A percentile compares a stretch with the other conserved stretches of the same genome.
These are phyloP conservation scores for Strobilomyces echinocephalus DNA, from an alignment of 768 basidiomycete genomes.

Conservation along the genomic window DNA sequence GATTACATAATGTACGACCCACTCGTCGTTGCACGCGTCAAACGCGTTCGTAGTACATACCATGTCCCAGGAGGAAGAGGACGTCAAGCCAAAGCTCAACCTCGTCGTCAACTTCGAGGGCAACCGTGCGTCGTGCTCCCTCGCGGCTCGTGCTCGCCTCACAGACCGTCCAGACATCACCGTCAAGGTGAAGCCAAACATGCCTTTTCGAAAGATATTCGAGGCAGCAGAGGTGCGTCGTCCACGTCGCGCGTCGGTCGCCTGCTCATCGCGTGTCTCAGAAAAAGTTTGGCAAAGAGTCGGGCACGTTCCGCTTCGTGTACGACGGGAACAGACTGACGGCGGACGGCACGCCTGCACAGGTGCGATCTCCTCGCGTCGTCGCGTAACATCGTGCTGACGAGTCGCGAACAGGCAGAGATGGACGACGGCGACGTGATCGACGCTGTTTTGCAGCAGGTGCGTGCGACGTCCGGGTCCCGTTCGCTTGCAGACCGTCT, in stretches of 20 bases:
- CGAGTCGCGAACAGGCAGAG: conserved; percentile 32
- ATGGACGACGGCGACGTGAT: conserved; percentile 65
- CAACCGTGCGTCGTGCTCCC: conserved; percentile 35
- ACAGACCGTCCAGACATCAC: conserved; percentile 44
- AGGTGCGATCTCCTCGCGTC: conserved; percentile 34
- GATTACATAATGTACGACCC: conserved; percentile 20
- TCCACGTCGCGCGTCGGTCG: no score
- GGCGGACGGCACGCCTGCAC: conserved; percentile 48
- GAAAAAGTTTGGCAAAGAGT: conserved; percentile 56
- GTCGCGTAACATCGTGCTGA: background rate
- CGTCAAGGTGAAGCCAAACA: conserved; percentile 62
- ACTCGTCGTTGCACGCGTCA: background rate
- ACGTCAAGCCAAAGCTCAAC: conserved; percentile 69
- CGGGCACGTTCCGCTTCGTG: conserved; percentile 62
- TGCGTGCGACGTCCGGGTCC: conserved; percentile 22
- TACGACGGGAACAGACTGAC: conserved; percentile 50
- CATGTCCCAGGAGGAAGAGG: conserved; percentile 37
- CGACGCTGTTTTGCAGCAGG: conserved; percentile 57
- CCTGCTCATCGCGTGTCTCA: conserved; percentile 19
- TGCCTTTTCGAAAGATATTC: conserved; percentile 63
- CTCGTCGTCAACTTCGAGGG: conserved; percentile 55
- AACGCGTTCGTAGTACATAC: background rate
- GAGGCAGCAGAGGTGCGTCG: conserved; percentile 59
- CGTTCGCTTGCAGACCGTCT: background rate
- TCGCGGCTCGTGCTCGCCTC: conserved; percentile 1